Evolutionary conservation across 164 flowering plant species (phyloP), one percentile per base, ranked within the genome.

Genomic region (Annona cherimola): DNA sequence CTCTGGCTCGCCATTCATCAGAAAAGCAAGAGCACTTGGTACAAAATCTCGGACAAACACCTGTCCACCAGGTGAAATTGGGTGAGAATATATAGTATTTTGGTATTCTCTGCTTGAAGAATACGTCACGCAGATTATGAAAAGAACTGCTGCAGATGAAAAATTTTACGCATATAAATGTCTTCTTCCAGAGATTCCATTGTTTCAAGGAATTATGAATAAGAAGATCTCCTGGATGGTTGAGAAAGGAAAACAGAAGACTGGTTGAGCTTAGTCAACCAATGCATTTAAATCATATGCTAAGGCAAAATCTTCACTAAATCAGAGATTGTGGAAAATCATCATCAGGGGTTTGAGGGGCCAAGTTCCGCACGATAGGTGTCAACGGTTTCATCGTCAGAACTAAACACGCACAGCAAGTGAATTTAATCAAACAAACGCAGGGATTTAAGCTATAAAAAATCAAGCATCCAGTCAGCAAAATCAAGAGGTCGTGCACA

Each of bases 1-100:
- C 12, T 80, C 83, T 64, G 76, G 83, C 69, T 80, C 80, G 19
- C 80, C 80, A 70, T 80, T 80, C 80, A 80, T 80, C 44, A 80
- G 71, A 75, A 80, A 80, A 39, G 83, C 83, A 45, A 80, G 46
- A 20, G 80, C 83, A 73, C 83, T 80, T 0, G 83, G 83, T 35
- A 80, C 83, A 70, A 80, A 80, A 42, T 80, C 83, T 43, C 83
- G 65, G 14, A 78, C 81, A 68, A 80, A 80, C 4, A 80, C 81
- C 83, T 80, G 71, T 64, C 70, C 40, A 79, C 9, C 40, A 73
- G 6, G 60, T 9, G 65, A 18, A 65, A 57, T 9, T 42, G 3
- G 14, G 46, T 40, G 9, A n/a, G 43, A 69, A 50, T 11, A 50
- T 50, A 3, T 16, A 50, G 57, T 16, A 9, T 5, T 9, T 16